These are phyloP conservation scores for Ochetophila trinervis DNA, from an alignment of 306 rosid genomes.

Conservation along the genomic window DNA sequence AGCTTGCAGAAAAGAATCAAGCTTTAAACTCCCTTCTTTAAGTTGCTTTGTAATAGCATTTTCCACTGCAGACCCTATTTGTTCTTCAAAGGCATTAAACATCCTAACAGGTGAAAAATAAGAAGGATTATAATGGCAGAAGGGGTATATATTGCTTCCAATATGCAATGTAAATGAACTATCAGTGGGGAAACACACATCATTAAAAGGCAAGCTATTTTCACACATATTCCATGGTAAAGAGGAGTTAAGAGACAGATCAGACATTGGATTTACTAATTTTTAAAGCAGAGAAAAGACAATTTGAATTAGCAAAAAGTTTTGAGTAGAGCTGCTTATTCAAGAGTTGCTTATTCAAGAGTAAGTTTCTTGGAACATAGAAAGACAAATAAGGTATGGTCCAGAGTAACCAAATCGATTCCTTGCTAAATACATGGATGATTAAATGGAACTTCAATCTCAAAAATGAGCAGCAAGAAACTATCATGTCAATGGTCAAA, in stretches of 20 bases:
- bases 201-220: not conserved
- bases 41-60: conserved; percentile 62
- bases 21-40: conserved; percentile 61
- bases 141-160: not conserved
- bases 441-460: not conserved
- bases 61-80: conserved; percentile 70
- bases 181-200: not conserved
- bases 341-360: not conserved
- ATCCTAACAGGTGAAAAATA: conserved; percentile 49
- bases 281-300: not conserved
- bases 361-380: not conserved
- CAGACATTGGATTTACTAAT: not conserved
- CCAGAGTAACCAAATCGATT: too few relatives aligned
- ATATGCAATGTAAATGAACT: conserved; percentile 1
- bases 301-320: not conserved
- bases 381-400: not conserved
- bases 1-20: conserved; percentile 57
- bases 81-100: conserved; percentile 77
- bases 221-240: not conserved
- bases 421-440: not conserved
- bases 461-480: too few relatives aligned
- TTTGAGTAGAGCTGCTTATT: not conserved
- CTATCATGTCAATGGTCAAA: too few relatives aligned
- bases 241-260: not conserved
- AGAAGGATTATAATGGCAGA: conserved; percentile 22